A percentile compares a stretch with the other conserved stretches of the same genome.
Conservation (phyloP, 495 filamentous ascomycete genomes). For the Hyaloscypha variabilis region DNA sequence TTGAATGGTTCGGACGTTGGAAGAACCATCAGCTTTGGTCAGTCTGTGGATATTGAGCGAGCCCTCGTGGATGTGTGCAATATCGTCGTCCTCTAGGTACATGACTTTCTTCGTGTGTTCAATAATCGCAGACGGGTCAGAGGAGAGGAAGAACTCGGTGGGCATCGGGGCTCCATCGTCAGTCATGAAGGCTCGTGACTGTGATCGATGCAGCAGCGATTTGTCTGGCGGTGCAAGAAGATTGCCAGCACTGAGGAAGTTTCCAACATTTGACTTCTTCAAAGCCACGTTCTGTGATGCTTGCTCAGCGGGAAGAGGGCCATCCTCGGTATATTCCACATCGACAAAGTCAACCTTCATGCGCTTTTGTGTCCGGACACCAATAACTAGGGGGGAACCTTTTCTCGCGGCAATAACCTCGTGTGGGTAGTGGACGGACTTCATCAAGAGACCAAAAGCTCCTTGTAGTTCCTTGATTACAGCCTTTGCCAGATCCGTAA, state of each 20-base stretch:
- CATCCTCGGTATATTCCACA: conserved; percentile 91
- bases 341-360: conserved; percentile 99
- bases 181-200: conserved; percentile 97
- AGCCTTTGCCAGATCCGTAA: conserved; percentile 93
- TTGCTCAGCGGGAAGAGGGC: conserved; percentile 85
- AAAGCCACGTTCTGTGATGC: conserved; percentile 95
- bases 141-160: conserved; percentile 98
- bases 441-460: conserved; percentile 93
- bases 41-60: conserved; percentile 98
- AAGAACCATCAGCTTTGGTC: conserved; percentile 93
- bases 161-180: conserved; percentile 97
- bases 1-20: conserved; percentile 96
- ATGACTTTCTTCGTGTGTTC: conserved; percentile 99
- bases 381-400: conserved; percentile 94
- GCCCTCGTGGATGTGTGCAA: conserved; percentile 98
- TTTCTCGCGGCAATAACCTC: conserved; percentile 98
- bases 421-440: conserved; percentile 97
- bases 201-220: conserved; percentile 94
- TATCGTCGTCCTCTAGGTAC: conserved; percentile 98
- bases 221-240: conserved; percentile 90
- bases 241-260: conserved; percentile 63
- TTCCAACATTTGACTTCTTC: conserved; percentile 70
- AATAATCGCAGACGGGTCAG: conserved; percentile 95
- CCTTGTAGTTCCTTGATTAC: conserved; percentile 98
- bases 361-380: conserved; percentile 92